Base-by-base conservation (phyloP, 495 filamentous ascomycete species). In the Usnea hakonensis region DNA sequence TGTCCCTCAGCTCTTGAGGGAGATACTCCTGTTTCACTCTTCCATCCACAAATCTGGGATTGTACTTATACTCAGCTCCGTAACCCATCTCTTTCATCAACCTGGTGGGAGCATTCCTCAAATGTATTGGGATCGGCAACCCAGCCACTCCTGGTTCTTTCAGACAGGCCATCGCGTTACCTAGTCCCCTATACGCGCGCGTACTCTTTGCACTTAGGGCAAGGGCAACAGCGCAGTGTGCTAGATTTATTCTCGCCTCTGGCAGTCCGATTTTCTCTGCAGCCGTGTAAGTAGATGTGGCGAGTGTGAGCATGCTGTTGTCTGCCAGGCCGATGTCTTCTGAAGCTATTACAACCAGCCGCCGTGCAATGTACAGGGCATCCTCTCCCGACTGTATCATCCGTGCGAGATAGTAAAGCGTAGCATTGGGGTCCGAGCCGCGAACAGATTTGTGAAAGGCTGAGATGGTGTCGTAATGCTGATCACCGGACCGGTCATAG, bases 381-480 rank as follows among this genome's bases (percentile, higher is more conserved):
- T 97, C 94, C 72, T 98, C 94, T 43, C 94, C 94, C 2, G 88
- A 91, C 64, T 94, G 86, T n/a, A 98, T 81, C 94, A 98, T 98
- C 50, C 94, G 87, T 4, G 88, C 87, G 8, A 98, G 83, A 71
- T 97, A 98, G 75, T 96, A 97, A 3, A 98, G 79, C 2, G 91
- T 79, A 0, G 91, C 94, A 73, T 97, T 87, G 2, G 93, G 75
- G 69, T 94, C 84, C 58, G 85, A 88, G 26, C 94, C 94, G 21
- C 94, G 89, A 33, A 97, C 83, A 17, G 90, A 90, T 66, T 98
- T 98, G 78, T 98, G 94, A 71, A 98, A 94, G 52, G 94, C 94
- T 3, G 90, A 95, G 67, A 98, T 97, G 55, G 88, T 90, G 69
- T 97, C 92, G 64, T 83, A 98, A 73, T 97, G 94, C 70, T 95